Percentiles rank a stretch among this genome's conserved stretches.
These are phyloP conservation scores for Kitagawia praeruptora DNA, from an alignment of 129 eudicot species.

Conservation along the genomic window DNA sequence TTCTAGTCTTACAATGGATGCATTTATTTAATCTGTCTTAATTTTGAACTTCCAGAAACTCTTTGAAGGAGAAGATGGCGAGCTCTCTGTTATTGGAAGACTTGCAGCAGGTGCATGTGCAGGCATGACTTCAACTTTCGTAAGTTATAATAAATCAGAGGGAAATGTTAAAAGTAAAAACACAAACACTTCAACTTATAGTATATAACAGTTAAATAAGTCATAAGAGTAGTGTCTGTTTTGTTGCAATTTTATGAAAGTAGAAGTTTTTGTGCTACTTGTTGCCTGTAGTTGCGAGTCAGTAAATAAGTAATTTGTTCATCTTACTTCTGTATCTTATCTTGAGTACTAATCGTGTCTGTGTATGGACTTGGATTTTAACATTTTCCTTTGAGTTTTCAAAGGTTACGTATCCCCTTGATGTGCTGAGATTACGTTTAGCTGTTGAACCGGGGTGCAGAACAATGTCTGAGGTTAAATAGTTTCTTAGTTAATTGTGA, in stretches of 20 bases:
- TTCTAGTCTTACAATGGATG: background rate
- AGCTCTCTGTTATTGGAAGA: conserved; percentile 74
- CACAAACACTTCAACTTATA: background rate
- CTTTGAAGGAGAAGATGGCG: conserved; percentile 56
- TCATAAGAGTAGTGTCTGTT: background rate
- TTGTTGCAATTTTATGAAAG: background rate
- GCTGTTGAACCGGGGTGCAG: conserved; percentile 88
- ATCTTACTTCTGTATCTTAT: background rate
- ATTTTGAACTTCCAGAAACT: conserved; percentile 41
- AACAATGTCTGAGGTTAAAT: conserved; percentile 72
- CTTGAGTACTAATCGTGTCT: background rate
- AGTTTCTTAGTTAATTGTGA: background rate
- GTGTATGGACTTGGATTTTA: background rate
- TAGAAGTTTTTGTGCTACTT: background rate
- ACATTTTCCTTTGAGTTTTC: conserved; percentile 10
- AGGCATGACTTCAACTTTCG: conserved; percentile 86
- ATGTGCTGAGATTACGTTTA: conserved; percentile 80
- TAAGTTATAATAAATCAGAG: conserved; percentile 20
- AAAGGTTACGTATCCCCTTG: conserved; percentile 87
- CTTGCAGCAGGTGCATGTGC: conserved; percentile 99
- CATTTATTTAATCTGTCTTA: conserved; percentile 13
- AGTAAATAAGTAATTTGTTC: background rate
- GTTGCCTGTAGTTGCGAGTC: background rate
- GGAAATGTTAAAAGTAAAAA: background rate
- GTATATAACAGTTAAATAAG: background rate